phyloP scores from a whole-genome alignment of 805 yeast species.

The Hanseniaspora lachancei region DNA sequence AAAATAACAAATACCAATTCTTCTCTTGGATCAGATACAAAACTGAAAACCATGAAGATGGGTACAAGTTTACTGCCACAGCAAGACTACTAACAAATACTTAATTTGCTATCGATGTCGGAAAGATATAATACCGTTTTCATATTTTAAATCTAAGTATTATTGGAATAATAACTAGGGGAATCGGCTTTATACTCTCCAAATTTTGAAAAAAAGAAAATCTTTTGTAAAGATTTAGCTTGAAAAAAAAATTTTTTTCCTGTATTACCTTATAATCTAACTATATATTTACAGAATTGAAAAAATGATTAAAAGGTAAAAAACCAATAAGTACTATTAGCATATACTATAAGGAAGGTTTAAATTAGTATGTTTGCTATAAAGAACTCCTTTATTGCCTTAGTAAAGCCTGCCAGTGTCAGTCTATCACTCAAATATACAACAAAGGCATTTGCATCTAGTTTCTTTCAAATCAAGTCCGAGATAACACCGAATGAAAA shows the following conservation, averaged over 20 bases:
- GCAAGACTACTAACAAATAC: background rate
- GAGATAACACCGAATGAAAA: conserved; percentile 11
- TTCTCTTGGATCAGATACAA: conserved; percentile 70
- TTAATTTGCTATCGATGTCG: background rate
- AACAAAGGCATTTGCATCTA: background rate
- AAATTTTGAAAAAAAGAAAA: too few relatives aligned
- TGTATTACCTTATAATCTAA: too few relatives aligned
- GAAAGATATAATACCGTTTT: too few relatives aligned
- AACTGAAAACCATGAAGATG: conserved; percentile 30
- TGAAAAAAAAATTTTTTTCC: too few relatives aligned
- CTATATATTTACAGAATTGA: too few relatives aligned
- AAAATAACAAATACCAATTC: conserved; percentile 42
- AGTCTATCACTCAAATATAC: background rate
- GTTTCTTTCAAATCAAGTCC: background rate
- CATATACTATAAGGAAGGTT: too few relatives aligned
- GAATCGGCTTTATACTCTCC: too few relatives aligned
- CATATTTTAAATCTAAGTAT: too few relatives aligned
- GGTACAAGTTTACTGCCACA: conserved; percentile 24
- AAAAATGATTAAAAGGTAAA: too few relatives aligned
- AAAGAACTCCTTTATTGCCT: background rate
- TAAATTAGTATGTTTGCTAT: background rate
- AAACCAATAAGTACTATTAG: too few relatives aligned
- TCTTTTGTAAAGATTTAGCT: too few relatives aligned
- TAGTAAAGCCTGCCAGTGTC: background rate
- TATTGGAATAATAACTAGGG: too few relatives aligned